Evolutionary conservation across 139 green algal species (phyloP).

Genomic region (Chlorella sp.): DNA sequence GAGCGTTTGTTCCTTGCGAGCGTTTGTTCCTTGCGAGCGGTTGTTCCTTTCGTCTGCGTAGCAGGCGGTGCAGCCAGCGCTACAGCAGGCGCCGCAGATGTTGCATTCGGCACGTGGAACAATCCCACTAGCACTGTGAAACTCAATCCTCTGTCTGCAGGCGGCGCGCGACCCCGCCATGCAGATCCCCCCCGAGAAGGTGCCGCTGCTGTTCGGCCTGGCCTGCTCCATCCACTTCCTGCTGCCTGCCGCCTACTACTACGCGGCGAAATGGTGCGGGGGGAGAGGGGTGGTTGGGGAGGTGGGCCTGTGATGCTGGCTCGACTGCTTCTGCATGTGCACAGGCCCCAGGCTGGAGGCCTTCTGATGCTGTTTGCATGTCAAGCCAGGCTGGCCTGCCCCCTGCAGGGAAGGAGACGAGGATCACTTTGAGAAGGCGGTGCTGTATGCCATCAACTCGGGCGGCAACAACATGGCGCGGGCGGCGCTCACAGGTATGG

Average conservation of each 20-base stretch:
- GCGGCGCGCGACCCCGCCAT: background rate
- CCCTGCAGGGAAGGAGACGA: background rate
- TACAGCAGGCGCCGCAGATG: no score
- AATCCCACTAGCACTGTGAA: background rate
- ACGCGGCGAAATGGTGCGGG: background rate
- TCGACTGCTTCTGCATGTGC: background rate
- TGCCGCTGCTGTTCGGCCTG: conserved; percentile 33
- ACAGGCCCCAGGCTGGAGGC: background rate
- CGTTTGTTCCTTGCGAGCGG: no score
- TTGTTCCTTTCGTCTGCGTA: no score
- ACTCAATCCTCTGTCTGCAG: background rate
- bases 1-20: no score
- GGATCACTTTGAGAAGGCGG: conserved; percentile 26
- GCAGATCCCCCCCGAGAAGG: conserved; percentile 23
- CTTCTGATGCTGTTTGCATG: background rate
- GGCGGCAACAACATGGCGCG: conserved; percentile 43
- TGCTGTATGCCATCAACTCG: conserved; percentile 30
- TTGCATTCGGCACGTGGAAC: no score
- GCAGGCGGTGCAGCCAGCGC: no score
- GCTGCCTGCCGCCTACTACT: conserved; percentile 36
- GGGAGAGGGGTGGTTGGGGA: no score
- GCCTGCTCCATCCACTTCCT: conserved; percentile 40
- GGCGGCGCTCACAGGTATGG: conserved; percentile 32
- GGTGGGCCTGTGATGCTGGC: no score
- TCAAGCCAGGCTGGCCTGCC: background rate